phyloP scores from a whole-genome alignment of 148 eudicot species.

The Agrostemma githago region DNA sequence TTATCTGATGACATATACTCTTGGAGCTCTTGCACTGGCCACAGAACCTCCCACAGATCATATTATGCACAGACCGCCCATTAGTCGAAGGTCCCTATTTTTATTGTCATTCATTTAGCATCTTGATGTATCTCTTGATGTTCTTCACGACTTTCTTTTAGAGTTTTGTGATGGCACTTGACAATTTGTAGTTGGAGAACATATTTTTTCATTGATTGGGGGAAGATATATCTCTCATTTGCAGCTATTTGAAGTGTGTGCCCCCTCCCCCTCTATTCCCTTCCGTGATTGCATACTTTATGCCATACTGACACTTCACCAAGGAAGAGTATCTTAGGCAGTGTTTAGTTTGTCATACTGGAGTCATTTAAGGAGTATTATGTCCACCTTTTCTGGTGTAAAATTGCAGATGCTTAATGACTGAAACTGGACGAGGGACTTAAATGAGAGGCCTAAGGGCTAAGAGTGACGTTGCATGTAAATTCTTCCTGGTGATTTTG shows the following conservation, averaged over 20 bases:
- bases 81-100: constrained; percentile 66
- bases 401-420: neutral
- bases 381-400: neutral
- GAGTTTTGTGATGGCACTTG: neutral
- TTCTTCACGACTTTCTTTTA: neutral
- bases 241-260: neutral
- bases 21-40: constrained; percentile 94
- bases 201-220: neutral
- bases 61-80: constrained; percentile 75
- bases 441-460: neutral
- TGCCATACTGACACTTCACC: neutral
- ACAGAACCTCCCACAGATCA: constrained; percentile 96
- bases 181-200: neutral
- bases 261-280: neutral
- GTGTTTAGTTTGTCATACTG: neutral
- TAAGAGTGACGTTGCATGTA: neutral
- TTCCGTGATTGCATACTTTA: neutral
- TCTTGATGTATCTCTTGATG: neutral
- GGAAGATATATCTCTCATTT: neutral
- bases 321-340: neutral
- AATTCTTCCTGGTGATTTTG: too few species aligned
- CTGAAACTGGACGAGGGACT: neutral
- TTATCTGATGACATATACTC: constrained; percentile 90
- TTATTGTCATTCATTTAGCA: neutral
- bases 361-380: neutral